Evolutionary conservation across 345 rosid species (phyloP), one percentile per base, ranked within the genome.

Genomic region (Salix arbutifolia): DNA sequence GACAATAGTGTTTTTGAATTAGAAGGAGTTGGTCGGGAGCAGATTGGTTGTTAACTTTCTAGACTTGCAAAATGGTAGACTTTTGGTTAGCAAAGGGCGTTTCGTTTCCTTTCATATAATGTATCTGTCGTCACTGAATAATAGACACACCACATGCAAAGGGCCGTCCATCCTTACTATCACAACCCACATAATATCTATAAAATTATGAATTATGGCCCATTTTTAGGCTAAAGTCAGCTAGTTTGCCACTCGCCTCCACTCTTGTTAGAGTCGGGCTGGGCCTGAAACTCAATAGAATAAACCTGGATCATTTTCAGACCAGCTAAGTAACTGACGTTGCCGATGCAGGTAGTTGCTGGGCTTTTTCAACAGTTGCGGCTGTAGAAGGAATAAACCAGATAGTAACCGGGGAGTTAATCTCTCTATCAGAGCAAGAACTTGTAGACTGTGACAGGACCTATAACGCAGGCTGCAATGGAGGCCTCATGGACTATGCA

Each of bases 401-500:
- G 69, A 78, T 78, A 12, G 73, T 35, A 31, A 56, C 74, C 9
- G 77, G 81, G 58, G 48, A 65, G 76, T 44, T 78, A 6, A 17
- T 73, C 12, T 72, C 81, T 26, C 64, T 78, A 0, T 78, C 81
- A 56, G 81, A 73, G 21, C 81, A 78, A 73, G 81, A 78, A 61
- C 73, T 73, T 28, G 77, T 78, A 30, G 81, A 73, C 61, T 73
- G 81, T 58, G 81, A 78, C 64, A 67, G 64, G 67, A 3, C 74
- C 14, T 53, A 60, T 21, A 67, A 78, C 38, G 77, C 77, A 38
- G 81, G 81, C 6, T 78, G 81, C 65, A 73, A 42, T 73, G 81
- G 81, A 42, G 81, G 81, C 23, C 74, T 73, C 14, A 78, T 78
- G 81, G 81, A 78, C 33, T 33, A 78, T 10, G 81, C 81, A 21